Conservation (phyloP, 1,139 yeast genomes). For the Sugiyamaella pinicola region DNA sequence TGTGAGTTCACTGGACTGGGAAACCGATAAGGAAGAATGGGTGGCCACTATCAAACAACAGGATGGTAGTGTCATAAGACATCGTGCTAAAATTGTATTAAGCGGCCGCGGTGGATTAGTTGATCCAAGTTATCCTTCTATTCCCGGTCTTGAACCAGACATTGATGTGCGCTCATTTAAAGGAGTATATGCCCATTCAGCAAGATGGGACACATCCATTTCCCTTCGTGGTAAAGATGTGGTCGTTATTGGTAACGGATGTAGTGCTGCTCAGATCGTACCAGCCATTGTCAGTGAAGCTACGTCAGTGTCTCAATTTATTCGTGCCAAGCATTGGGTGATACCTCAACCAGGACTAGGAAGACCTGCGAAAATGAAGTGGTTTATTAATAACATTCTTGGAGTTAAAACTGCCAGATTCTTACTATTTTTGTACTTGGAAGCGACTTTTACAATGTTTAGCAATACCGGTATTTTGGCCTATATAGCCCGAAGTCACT, state of each 20-base stretch:
- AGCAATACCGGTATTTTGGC: conserved; percentile 27
- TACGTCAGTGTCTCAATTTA: conserved; percentile 29
- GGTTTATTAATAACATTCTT: conserved; percentile 25
- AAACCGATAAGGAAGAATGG: conserved; percentile 30
- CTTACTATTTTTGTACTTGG: conserved; percentile 13
- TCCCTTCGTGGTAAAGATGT: conserved; percentile 45
- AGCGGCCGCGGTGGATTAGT: conserved; percentile 26
- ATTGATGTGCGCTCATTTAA: conserved; percentile 37
- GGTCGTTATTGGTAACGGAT: conserved; percentile 49
- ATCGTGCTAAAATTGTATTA: conserved; percentile 21
- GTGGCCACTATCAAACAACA: conserved; percentile 20
- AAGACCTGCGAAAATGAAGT: conserved; percentile 10
- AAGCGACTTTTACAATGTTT: conserved; percentile 20
- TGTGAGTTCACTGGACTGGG: conserved; percentile 28
- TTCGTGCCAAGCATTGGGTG: conserved; percentile 33
- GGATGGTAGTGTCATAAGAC: conserved; percentile 12
- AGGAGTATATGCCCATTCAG: conserved; percentile 53
- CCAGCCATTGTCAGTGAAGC: conserved; percentile 35
- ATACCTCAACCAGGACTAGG: conserved; percentile 20
- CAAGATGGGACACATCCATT: conserved; percentile 46
- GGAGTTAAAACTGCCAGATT: conserved; percentile 16
- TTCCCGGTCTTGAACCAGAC: conserved; percentile 35
- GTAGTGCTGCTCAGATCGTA: conserved; percentile 49
- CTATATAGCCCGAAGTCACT: conserved; percentile 21
- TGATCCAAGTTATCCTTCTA: conserved; percentile 22